Evolutionary conservation across 495 filamentous ascomycete genomes (phyloP), one percentile per base, ranked within the genome.

Genomic region (Aspergillus sclerotioniger): DNA sequence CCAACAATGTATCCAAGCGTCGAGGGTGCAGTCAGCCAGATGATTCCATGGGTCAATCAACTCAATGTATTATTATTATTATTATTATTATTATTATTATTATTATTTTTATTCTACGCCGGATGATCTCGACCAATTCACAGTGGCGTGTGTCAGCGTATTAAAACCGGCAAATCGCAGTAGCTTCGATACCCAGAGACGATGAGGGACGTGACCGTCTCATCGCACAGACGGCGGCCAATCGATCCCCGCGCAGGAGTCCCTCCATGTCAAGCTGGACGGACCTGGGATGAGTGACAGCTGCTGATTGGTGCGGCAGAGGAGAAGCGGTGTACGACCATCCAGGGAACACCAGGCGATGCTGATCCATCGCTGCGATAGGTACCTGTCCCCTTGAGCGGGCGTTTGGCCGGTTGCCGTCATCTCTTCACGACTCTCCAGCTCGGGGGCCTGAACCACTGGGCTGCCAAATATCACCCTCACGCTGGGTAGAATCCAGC

Each of bases 301-400:
- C 13, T 33, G 51, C 51, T 62, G 54, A 62, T 62, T 62, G 60
- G 60, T 41, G 33, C 51, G 51, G 60, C 20, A 32, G 28, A 28
- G 45, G 60, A 62, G 59, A 57, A 61, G 60, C 60, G 60, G 60
- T 62, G 60, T 57, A 62, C 54, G 43, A 44, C 39, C 19, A n/a
- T 32, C 37, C 37, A 43, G 52, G 33, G 51, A 53, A 53, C 33
- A 28, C 51, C 51, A 56, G 54, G 32, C 54, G 45, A 52, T 31
- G 45, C 45, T 50, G 31, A 50, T 53, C 56, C 49, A 57, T 57
- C 47, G 54, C 47, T 29, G 47, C 32, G 28, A 52, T 29, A 33
- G 16, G 31, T 43, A 8, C 47, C 31, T 9, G 15, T 50, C 47
- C 8, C 28, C 13, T 6, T 50, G 47, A 32, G 37, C 43, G 29